Conservation (phyloP, 1,284 basidiomycete genomes). For the Leucoagaricus sp. region DNA sequence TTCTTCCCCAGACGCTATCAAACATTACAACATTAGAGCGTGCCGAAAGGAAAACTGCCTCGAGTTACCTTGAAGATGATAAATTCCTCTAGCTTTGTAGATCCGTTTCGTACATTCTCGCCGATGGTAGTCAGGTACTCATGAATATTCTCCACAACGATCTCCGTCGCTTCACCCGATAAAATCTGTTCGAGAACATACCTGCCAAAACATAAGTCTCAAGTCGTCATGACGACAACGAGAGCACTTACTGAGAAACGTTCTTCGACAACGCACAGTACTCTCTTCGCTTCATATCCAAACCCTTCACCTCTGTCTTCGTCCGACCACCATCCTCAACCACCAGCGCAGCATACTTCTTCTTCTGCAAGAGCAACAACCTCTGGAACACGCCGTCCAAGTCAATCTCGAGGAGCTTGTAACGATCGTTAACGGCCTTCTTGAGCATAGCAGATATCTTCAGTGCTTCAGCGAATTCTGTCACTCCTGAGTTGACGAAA, state of each 20-base stretch:
- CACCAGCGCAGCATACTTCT: conserved; percentile 98
- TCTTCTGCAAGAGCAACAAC: conserved; percentile 94
- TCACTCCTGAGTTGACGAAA: conserved; percentile 96
- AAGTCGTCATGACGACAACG: background rate
- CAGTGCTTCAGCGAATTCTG: conserved; percentile 84
- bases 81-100: conserved; percentile 87
- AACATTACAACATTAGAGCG: conserved; percentile 16
- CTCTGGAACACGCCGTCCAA: conserved; percentile 95
- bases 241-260: conserved; percentile 77
- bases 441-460: conserved; percentile 94
- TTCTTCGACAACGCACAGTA: conserved; percentile 92
- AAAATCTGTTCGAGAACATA: conserved; percentile 90
- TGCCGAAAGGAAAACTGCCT: background rate
- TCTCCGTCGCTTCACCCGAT: conserved; percentile 90
- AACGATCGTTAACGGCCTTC: conserved; percentile 94
- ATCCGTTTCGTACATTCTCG: conserved; percentile 75
- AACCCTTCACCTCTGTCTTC: conserved; percentile 90
- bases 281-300: conserved; percentile 99
- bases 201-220: conserved; percentile 38
- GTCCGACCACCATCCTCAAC: conserved; percentile 80
- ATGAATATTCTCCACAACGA: conserved; percentile 90
- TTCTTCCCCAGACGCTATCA: conserved; percentile 88
- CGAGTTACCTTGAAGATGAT: conserved; percentile 86
- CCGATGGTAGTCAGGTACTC: conserved; percentile 84
- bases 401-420: conserved; percentile 96